phyloP scores from a whole-genome alignment of 352 stramenopile genomes.

The Phytophthora rubi region DNA sequence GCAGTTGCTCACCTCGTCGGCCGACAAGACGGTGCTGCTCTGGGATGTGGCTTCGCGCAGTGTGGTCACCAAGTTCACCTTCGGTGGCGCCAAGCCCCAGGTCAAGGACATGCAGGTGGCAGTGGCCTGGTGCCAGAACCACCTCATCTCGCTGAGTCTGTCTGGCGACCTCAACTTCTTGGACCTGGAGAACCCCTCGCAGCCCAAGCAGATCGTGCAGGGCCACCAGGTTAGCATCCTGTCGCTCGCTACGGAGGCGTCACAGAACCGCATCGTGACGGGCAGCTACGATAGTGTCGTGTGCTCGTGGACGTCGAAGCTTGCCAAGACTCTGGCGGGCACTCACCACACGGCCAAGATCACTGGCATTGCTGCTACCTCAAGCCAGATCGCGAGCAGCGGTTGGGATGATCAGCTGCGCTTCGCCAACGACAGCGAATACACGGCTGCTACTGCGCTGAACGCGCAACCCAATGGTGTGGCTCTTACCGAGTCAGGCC shows the following conservation, averaged over 20 bases:
- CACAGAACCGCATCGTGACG: slow-evolving; percentile 86
- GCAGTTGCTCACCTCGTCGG: slow-evolving; percentile 94
- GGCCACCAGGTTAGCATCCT: slow-evolving; percentile 93
- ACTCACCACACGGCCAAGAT: slow-evolving; percentile 78
- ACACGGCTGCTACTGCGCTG: slow-evolving; percentile 64
- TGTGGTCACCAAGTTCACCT: slow-evolving; percentile 87
- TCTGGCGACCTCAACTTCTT: slow-evolving; percentile 89
- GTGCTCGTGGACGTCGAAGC: slow-evolving; percentile 86
- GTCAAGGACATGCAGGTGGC: slow-evolving; percentile 89
- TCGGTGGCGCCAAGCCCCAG: slow-evolving; percentile 57
- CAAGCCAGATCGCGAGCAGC: slow-evolving; percentile 76
- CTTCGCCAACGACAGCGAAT: slow-evolving; percentile 67
- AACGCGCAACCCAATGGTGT: slow-evolving; percentile 79
- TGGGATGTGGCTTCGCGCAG: slow-evolving; percentile 83
- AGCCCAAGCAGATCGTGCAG: slow-evolving; percentile 86
- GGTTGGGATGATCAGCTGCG: slow-evolving; percentile 93
- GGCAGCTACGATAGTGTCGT: slow-evolving; percentile 95
- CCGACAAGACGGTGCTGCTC: slow-evolving; percentile 96
- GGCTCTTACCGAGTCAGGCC: slow-evolving; percentile 55
- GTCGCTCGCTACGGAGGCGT: slow-evolving; percentile 81
- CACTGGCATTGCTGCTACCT: slow-evolving; percentile 74
- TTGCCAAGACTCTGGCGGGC: slow-evolving; percentile 50
- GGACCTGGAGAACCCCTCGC: slow-evolving; percentile 63
- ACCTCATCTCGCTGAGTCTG: slow-evolving; percentile 84
- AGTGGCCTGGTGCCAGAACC: slow-evolving; percentile 74